phyloP scores from a whole-genome alignment of 805 yeast species.

The Saccharomycopsis sp. region DNA sequence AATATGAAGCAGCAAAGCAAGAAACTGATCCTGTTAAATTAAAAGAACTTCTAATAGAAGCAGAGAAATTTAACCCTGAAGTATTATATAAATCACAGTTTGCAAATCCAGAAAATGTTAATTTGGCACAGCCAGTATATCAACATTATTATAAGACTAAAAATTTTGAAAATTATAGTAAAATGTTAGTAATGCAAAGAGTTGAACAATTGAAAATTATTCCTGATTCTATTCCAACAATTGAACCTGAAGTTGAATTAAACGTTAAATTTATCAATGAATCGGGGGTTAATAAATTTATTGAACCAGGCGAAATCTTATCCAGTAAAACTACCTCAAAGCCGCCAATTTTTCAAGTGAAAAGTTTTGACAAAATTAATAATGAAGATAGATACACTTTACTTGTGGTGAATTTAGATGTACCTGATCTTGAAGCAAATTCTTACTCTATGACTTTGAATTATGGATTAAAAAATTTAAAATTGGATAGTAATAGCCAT shows the following conservation, averaged over 20 bases:
- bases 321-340: slow-evolving; percentile 67
- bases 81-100: slow-evolving; percentile 61
- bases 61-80: slow-evolving; percentile 79
- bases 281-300: slow-evolving; percentile 54
- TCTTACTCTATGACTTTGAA: slow-evolving; percentile 64
- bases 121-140: slow-evolving; percentile 73
- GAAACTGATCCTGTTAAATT: slow-evolving; percentile 28
- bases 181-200: slow-evolving; percentile 86
- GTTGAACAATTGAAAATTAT: slow-evolving; percentile 76
- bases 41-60: slow-evolving; percentile 39
- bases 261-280: slow-evolving; percentile 68
- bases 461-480: slow-evolving; percentile 70
- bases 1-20: slow-evolving; percentile 33
- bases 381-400: slow-evolving; percentile 61
- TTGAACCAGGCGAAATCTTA: slow-evolving; percentile 71
- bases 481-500: slow-evolving; percentile 51
- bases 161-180: slow-evolving; percentile 65
- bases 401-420: slow-evolving; percentile 84
- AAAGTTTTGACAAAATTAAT: slow-evolving; percentile 55
- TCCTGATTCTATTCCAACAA: slow-evolving; percentile 91
- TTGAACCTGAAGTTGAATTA: slow-evolving; percentile 74
- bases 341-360: slow-evolving; percentile 73
- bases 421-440: slow-evolving; percentile 68
- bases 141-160: slow-evolving; percentile 52
- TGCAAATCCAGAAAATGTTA: slow-evolving; percentile 41